Evolutionary conservation across 192 early-diverging fungal genomes (phyloP), one percentile per base, ranked within the genome.

Genomic region (Powellomyces hirtus): DNA sequence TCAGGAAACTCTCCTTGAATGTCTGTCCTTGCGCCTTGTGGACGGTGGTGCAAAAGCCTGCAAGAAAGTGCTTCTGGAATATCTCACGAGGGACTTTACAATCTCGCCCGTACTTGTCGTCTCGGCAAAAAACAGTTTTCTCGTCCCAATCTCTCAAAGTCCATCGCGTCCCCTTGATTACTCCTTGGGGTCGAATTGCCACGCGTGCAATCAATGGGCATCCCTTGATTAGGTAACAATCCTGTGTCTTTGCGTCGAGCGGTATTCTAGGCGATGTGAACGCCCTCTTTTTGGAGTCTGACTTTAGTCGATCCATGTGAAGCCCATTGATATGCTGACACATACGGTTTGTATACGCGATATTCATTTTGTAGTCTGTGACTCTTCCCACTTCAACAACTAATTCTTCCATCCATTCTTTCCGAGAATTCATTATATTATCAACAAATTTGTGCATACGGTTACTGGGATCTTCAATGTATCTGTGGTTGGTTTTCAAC

Each of bases 1-100:
- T 66, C 7, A 66, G 27, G 37, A 66, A 66, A 14, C 20, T 24
- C 35, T 57, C 13, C n/a, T 66, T 55, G 31, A 66, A 56, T 30
- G 64, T 66, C 36, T 66, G 46, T 30, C 64, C 64, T 66, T 66
- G 64, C 1, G 64, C 64, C 36, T 66, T 30, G 4, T 66, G 64
- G 30, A 56, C 4, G 0, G 64, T 66, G 14, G 35, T 66, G 33
- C 64, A 66, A 38, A 30, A 66, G 11, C 29, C 64, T 10, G 51
- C 30, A 13, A 66, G 22, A 55, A 66, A 66, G 22, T 56, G 13
- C 30, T 56, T 66, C 34, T 66, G 64, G 31, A 66, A 56, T 16
- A 16, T 55, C 33, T 55, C 37, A 11, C 36, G 14, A 20, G 24
- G 13, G 8, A 66, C 51, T 29, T 13, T 55, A 56, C 51, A 58